Evolutionary conservation across 2,329 filamentous ascomycete genomes (phyloP).

Genomic region (Didymella segeticola): DNA sequence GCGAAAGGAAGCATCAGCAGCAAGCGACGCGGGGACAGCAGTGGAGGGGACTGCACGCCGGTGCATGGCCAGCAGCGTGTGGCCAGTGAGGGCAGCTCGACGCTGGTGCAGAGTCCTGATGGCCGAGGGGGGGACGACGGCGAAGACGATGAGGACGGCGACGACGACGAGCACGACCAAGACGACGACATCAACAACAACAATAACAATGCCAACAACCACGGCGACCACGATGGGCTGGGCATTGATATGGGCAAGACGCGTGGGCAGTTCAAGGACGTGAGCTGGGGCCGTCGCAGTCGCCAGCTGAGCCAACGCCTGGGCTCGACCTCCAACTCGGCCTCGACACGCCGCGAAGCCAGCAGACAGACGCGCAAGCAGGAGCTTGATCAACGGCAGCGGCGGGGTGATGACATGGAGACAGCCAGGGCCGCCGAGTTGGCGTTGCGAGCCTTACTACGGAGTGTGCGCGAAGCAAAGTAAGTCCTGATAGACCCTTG

Average conservation of each 20-base stretch:
- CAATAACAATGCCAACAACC: background rate
- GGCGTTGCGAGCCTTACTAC: slow-evolving; percentile 81
- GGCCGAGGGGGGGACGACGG: background rate
- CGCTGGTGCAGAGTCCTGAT: slow-evolving; percentile 34
- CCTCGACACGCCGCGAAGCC: background rate
- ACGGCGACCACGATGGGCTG: slow-evolving; percentile 20
- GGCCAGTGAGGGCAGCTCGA: slow-evolving; percentile 36
- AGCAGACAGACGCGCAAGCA: background rate
- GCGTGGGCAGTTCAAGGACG: slow-evolving; percentile 60
- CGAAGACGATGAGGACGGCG: slow-evolving; percentile 19
- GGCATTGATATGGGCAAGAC: slow-evolving; percentile 42
- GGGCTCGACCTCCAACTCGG: slow-evolving; percentile 59
- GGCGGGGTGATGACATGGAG: slow-evolving; percentile 71
- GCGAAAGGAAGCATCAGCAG: slow-evolving; percentile 68
- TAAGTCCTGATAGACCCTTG: too few species aligned
- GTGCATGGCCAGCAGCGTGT: slow-evolving; percentile 30
- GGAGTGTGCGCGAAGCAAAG: slow-evolving; percentile 81
- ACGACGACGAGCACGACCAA: too few species aligned
- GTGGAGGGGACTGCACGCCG: slow-evolving; percentile 33
- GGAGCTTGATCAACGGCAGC: background rate
- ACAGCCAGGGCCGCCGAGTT: slow-evolving; percentile 84
- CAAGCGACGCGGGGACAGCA: slow-evolving; percentile 61
- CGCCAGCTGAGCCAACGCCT: slow-evolving; percentile 62
- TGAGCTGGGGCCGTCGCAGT: slow-evolving; percentile 82
- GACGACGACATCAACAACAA: too few species aligned